These are phyloP conservation scores for Rhamnella rubrinervis DNA, from an alignment of 331 rosid species.

Conservation along the genomic window DNA sequence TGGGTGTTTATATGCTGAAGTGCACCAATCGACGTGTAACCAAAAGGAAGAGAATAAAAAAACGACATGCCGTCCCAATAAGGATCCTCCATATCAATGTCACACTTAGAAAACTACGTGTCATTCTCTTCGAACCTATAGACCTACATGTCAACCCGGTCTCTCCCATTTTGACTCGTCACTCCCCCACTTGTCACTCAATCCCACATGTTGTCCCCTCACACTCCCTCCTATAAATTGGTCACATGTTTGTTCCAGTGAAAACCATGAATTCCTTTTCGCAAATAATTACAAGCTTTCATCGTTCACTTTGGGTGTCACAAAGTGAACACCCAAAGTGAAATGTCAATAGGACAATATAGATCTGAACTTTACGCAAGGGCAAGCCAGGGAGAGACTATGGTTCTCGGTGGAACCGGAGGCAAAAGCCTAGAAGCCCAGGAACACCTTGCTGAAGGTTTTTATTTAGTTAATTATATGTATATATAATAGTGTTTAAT, in stretches of 20 bases:
- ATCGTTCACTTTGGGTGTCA: background rate
- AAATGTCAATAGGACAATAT: slow-evolving; percentile 25
- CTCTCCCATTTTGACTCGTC: slow-evolving; percentile 11
- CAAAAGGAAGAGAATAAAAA: too few species aligned
- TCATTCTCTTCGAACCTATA: background rate
- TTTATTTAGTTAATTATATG: background rate
- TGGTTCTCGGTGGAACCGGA: slow-evolving; percentile 66
- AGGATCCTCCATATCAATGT: background rate
- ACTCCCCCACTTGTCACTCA: slow-evolving; percentile 8
- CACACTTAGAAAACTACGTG: background rate
- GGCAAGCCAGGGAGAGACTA: slow-evolving; percentile 69
- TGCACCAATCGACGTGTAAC: too few species aligned
- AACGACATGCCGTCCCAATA: too few species aligned
- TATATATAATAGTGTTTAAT: background rate
- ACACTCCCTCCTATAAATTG: background rate
- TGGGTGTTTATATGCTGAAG: too few species aligned
- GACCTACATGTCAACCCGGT: slow-evolving; percentile 10
- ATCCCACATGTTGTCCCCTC: background rate
- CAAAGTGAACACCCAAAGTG: too few species aligned
- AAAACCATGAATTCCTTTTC: background rate
- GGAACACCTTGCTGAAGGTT: slow-evolving; percentile 60
- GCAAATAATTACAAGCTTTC: too few species aligned
- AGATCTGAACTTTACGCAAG: slow-evolving; percentile 46
- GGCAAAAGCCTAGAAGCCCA: slow-evolving; percentile 71
- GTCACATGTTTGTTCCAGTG: background rate